phyloP scores from a whole-genome alignment of 2,329 filamentous ascomycete species.

The Tolypocladium endophyticum region DNA sequence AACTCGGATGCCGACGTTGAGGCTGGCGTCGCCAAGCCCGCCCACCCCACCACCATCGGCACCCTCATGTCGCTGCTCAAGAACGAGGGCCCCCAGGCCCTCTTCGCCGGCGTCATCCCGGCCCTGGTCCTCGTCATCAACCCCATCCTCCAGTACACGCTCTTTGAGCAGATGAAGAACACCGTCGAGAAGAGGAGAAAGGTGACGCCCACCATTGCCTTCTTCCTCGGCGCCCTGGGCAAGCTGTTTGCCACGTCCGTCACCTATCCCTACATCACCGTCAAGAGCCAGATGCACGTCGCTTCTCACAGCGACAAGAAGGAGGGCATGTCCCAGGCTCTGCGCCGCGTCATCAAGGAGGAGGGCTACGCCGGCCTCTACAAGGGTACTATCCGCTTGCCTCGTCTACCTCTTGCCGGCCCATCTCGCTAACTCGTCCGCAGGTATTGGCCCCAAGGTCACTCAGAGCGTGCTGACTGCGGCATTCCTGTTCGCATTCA shows the following conservation, averaged over 20 bases:
- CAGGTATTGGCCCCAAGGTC: slow-evolving; percentile 91
- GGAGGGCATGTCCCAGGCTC: slow-evolving; percentile 68
- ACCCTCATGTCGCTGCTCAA: slow-evolving; percentile 72
- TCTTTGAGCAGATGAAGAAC: slow-evolving; percentile 98
- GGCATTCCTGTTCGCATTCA: slow-evolving; percentile 94
- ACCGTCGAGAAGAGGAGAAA: slow-evolving; percentile 60
- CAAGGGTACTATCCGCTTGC: slow-evolving; percentile 53
- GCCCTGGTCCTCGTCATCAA: slow-evolving; percentile 94
- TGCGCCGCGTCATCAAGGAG: slow-evolving; percentile 71
- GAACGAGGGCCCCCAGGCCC: slow-evolving; percentile 72
- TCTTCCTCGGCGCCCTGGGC: slow-evolving; percentile 82
- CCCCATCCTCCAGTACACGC: slow-evolving; percentile 95
- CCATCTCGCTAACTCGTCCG: slow-evolving; percentile 4
- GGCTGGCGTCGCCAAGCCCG: slow-evolving; percentile 27
- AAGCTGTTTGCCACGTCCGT: slow-evolving; percentile 90
- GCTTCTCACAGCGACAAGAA: slow-evolving; percentile 65
- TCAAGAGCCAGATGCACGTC: slow-evolving; percentile 97
- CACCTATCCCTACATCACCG: slow-evolving; percentile 97
- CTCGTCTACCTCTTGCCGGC: background rate
- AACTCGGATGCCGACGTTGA: slow-evolving; percentile 32
- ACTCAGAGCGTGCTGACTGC: slow-evolving; percentile 95
- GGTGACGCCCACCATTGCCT: slow-evolving; percentile 77
- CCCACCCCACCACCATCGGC: slow-evolving; percentile 62
- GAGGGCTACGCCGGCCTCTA: slow-evolving; percentile 92
- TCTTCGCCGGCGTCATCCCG: slow-evolving; percentile 88